These are phyloP conservation scores for Hymenoscyphus fructigenus DNA, from an alignment of 2,329 filamentous ascomycete genomes.

Conservation along the genomic window DNA sequence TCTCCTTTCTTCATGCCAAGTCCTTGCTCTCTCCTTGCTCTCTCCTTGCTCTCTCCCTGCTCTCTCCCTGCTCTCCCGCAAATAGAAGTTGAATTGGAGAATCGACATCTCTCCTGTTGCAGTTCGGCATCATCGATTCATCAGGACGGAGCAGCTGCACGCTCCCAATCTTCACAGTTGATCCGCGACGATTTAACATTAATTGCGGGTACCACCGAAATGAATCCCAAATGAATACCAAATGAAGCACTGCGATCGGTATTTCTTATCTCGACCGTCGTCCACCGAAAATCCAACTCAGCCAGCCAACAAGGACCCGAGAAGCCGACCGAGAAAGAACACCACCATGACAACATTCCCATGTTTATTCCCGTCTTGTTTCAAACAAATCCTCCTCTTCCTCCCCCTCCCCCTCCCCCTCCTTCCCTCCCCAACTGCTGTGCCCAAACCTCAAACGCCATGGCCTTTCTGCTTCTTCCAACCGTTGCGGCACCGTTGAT, in stretches of 20 bases:
- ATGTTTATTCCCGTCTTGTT: background rate
- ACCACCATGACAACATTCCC: background rate
- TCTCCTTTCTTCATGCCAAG: too few species aligned
- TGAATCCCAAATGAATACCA: slow-evolving; percentile 8
- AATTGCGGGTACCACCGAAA: slow-evolving; percentile 16
- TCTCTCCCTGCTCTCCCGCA: too few species aligned
- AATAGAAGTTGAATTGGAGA: too few species aligned
- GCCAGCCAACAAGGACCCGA: background rate
- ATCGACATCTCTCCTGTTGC: too few species aligned
- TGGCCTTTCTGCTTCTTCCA: background rate
- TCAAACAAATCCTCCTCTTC: background rate
- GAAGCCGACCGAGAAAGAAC: too few species aligned
- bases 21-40: too few species aligned
- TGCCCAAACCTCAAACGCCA: background rate
- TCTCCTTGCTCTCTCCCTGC: too few species aligned
- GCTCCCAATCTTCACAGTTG: background rate
- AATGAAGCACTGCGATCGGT: background rate
- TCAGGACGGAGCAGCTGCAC: background rate
- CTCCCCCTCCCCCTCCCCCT: background rate
- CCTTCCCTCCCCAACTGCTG: background rate
- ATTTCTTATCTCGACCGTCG: background rate
- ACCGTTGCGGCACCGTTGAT: background rate
- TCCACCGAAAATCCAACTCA: background rate
- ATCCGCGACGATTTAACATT: slow-evolving; percentile 13
- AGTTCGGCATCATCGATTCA: too few species aligned